These are phyloP conservation scores for Purpureocillium takamizusanense DNA, from an alignment of 2,329 filamentous ascomycete species.

Conservation along the genomic window DNA sequence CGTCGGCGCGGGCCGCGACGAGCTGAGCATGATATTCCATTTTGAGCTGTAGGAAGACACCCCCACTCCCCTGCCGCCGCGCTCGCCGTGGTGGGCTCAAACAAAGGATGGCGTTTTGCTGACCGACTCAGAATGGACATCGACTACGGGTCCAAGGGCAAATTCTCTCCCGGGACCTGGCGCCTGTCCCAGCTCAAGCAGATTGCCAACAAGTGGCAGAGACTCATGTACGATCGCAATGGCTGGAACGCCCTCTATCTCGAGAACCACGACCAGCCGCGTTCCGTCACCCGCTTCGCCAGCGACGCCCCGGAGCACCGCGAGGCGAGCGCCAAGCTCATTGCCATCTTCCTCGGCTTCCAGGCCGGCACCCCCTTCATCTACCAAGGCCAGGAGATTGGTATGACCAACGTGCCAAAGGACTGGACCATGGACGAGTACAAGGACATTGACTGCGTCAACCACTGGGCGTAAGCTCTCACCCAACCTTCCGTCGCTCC, in stretches of 20 bases:
- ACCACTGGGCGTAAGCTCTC: slow-evolving; percentile 34
- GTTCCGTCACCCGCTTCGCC: slow-evolving; percentile 47
- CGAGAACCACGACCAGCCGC: slow-evolving; percentile 58
- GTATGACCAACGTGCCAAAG: slow-evolving; percentile 54
- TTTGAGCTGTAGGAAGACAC: slow-evolving; percentile 47
- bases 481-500: slow-evolving; percentile 1
- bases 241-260: slow-evolving; percentile 59
- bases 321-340: slow-evolving; percentile 45
- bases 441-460: slow-evolving; percentile 55
- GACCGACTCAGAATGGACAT: slow-evolving; percentile 32
- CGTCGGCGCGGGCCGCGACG: slow-evolving; percentile 46
- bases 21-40: slow-evolving; percentile 66
- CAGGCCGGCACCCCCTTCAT: slow-evolving; percentile 56
- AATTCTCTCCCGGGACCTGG: slow-evolving; percentile 34
- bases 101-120: no score
- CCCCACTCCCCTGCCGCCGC: neutral
- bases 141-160: slow-evolving; percentile 34
- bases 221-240: slow-evolving; percentile 47
- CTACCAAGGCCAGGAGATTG: slow-evolving; percentile 64
- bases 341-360: slow-evolving; percentile 46
- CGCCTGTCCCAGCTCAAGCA: slow-evolving; percentile 41
- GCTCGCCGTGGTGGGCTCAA: no score
- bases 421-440: slow-evolving; percentile 57
- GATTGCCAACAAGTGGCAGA: slow-evolving; percentile 49
- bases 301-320: slow-evolving; percentile 40